A percentile compares a stretch with the other conserved stretches of the same genome.
phyloP scores from a whole-genome alignment of 192 early-diverging fungal genomes.

The Coemansia sp. region DNA sequence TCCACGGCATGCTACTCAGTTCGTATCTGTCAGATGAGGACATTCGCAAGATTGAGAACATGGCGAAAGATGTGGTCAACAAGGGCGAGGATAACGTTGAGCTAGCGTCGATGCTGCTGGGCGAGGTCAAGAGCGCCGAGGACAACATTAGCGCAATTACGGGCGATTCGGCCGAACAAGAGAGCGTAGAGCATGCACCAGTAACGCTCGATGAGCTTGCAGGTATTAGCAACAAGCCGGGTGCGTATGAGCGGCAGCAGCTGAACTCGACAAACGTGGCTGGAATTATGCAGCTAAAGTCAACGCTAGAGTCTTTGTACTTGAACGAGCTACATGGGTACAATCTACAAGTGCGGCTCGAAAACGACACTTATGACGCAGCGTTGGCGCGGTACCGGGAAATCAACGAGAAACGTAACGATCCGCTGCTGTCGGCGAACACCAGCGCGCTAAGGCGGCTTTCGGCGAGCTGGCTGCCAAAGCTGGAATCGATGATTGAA shows the following conservation, averaged over 20 bases:
- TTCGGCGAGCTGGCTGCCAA: slow-evolving; percentile 75
- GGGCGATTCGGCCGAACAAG: background rate
- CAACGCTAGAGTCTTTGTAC: slow-evolving; percentile 62
- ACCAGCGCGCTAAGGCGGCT: slow-evolving; percentile 57
- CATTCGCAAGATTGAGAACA: slow-evolving; percentile 45
- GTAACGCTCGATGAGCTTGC: background rate
- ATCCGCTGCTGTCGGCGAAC: slow-evolving; percentile 58
- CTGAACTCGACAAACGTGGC: slow-evolving; percentile 58
- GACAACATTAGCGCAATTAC: slow-evolving; percentile 26
- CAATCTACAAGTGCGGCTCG: slow-evolving; percentile 77
- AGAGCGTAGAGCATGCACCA: background rate
- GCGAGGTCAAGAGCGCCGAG: slow-evolving; percentile 36
- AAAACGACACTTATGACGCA: slow-evolving; percentile 76
- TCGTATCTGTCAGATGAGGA: slow-evolving; percentile 49
- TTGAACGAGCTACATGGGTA: slow-evolving; percentile 60
- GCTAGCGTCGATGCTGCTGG: slow-evolving; percentile 26
- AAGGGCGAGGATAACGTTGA: slow-evolving; percentile 26
- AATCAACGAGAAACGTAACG: slow-evolving; percentile 57
- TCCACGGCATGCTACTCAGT: slow-evolving; percentile 49
- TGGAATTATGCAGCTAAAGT: slow-evolving; percentile 75
- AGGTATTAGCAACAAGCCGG: background rate
- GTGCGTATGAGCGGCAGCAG: slow-evolving; percentile 1
- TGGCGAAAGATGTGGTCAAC: slow-evolving; percentile 33
- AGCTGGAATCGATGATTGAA: slow-evolving; percentile 67
- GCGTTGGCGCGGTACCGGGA: slow-evolving; percentile 68